These are phyloP conservation scores for Penicilliopsis zonata DNA, from an alignment of 495 filamentous ascomycete species.

Conservation along the genomic window DNA sequence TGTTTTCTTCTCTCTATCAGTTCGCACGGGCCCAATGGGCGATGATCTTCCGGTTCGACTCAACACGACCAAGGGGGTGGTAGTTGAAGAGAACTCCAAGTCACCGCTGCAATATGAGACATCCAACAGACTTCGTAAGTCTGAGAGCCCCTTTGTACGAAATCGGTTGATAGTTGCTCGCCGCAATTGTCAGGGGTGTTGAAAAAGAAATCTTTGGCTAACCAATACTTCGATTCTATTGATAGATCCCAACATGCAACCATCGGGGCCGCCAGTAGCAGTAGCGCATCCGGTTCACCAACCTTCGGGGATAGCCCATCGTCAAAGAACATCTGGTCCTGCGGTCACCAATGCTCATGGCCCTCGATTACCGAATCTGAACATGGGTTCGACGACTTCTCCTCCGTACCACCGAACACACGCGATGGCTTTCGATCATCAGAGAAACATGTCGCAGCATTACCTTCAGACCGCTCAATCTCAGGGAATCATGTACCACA, in stretches of 20 bases:
- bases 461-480: constrained; percentile 13
- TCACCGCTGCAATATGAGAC: constrained; percentile 8
- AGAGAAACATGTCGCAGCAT: constrained; percentile 19
- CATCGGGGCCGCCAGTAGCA: constrained; percentile 1
- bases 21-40: constrained; percentile 21
- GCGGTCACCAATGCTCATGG: constrained; percentile 15
- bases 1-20: constrained; percentile 3
- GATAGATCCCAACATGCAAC: not conserved
- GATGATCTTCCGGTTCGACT: constrained; percentile 18
- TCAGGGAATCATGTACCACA: constrained; percentile 23
- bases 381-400: constrained; percentile 33
- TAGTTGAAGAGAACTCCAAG: constrained; percentile 7
- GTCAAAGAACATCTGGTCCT: constrained; percentile 10
- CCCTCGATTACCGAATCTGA: constrained; percentile 19
- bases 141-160: too few species aligned
- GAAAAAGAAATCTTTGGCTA: constrained; percentile 3
- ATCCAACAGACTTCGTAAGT: constrained; percentile 15
- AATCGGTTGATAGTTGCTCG: too few species aligned
- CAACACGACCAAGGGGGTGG: constrained; percentile 10
- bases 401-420: constrained; percentile 24
- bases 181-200: too few species aligned
- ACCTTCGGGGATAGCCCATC: constrained; percentile 10
- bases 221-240: not conserved
- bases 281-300: constrained; percentile 9
- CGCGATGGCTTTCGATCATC: constrained; percentile 17